phyloP scores from a whole-genome alignment of 2,329 filamentous ascomycete species.

The Golovinomyces cichoracearum region DNA sequence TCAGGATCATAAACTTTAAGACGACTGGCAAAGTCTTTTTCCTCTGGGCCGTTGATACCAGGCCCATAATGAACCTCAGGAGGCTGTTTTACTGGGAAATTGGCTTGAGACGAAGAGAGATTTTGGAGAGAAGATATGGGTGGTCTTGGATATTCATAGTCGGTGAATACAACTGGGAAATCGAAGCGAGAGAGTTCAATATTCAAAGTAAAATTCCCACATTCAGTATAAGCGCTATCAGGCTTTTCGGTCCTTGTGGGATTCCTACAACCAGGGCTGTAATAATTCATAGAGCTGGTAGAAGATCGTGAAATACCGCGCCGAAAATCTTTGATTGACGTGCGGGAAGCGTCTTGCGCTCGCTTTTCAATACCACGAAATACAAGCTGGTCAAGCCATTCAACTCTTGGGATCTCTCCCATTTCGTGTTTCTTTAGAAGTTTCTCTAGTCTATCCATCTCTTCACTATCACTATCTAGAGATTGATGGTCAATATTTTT shows the following conservation, averaged over 20 bases:
- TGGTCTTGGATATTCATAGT: slow-evolving; percentile 71
- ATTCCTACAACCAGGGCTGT: slow-evolving; percentile 15
- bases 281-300: slow-evolving; percentile 11
- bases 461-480: slow-evolving; percentile 40
- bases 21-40: slow-evolving; percentile 24
- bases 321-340: slow-evolving; percentile 32
- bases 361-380: slow-evolving; percentile 72
- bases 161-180: slow-evolving; percentile 81
- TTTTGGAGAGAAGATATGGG: slow-evolving; percentile 53
- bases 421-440: slow-evolving; percentile 96
- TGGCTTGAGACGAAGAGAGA: slow-evolving; percentile 34
- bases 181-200: slow-evolving; percentile 87
- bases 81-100: slow-evolving; percentile 48
- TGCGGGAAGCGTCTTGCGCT: slow-evolving; percentile 35
- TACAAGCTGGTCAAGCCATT: slow-evolving; percentile 88
- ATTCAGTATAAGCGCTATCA: slow-evolving; percentile 6
- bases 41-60: slow-evolving; percentile 48
- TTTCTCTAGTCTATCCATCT: slow-evolving; percentile 69
- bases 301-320: slow-evolving; percentile 17
- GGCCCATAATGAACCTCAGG: slow-evolving; percentile 78
- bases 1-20: slow-evolving; percentile 88
- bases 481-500: slow-evolving; percentile 20
- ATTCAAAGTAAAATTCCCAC: slow-evolving; percentile 54
- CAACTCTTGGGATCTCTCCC: slow-evolving; percentile 75
- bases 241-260: background rate